Percentiles rank a stretch among this genome's conserved stretches.
Evolutionary conservation across 2,329 filamentous ascomycete genomes (phyloP).

Genomic region (Penicillium psychrosexuale): DNA sequence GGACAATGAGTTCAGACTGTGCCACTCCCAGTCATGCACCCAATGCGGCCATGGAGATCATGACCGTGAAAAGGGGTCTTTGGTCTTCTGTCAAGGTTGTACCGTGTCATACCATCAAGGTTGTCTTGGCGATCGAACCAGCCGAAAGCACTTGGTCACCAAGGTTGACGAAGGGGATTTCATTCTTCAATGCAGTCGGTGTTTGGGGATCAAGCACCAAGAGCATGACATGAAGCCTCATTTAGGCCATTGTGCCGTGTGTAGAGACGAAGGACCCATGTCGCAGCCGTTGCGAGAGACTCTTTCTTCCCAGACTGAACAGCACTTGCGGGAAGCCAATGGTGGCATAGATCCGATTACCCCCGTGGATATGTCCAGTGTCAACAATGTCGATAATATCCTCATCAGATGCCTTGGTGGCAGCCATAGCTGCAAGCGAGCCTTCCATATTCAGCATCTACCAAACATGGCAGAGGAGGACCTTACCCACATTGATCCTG

Average conservation of each 20-base stretch:
- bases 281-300: constrained; percentile 71
- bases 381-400: constrained; percentile 74
- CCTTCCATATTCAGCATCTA: constrained; percentile 81
- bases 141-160: constrained; percentile 82
- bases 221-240: constrained; percentile 69
- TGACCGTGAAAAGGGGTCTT: constrained; percentile 59
- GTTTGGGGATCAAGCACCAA: constrained; percentile 63
- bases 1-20: constrained; percentile 64
- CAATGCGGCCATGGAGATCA: constrained; percentile 61
- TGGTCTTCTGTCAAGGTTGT: constrained; percentile 91
- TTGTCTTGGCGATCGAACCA: constrained; percentile 72
- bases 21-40: constrained; percentile 70
- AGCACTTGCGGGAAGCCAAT: constrained; percentile 76
- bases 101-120: constrained; percentile 75
- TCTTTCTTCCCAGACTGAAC: constrained; percentile 74
- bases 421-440: constrained; percentile 65
- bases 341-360: constrained; percentile 73
- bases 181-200: constrained; percentile 85
- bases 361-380: constrained; percentile 56
- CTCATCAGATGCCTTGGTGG: constrained; percentile 69
- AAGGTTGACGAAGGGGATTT: constrained; percentile 76
- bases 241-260: constrained; percentile 68
- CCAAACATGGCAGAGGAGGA: constrained; percentile 44
- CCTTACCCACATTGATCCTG: constrained; percentile 49
- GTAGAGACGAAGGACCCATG: constrained; percentile 62